Evolutionary conservation across 371 early-diverging fungal genomes (phyloP).

Genomic region (Sporodiniella umbellata): DNA sequence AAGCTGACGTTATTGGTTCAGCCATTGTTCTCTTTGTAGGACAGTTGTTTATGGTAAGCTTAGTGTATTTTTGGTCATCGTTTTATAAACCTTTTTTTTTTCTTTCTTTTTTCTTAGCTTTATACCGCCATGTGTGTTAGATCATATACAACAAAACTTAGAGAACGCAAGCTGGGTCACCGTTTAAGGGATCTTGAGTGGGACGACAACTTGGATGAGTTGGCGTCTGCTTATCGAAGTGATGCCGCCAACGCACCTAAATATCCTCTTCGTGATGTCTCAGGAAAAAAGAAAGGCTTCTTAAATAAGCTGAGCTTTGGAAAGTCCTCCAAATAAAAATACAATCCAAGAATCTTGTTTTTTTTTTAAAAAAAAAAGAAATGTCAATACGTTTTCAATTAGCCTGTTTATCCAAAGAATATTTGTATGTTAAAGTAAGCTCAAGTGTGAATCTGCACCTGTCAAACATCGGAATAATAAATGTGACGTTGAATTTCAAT

Average conservation of each 20-base stretch:
- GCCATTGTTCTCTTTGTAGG: constrained; percentile 45
- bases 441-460: background rate
- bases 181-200: constrained; percentile 48
- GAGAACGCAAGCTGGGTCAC: constrained; percentile 45
- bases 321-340: background rate
- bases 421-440: too few relatives aligned
- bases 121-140: constrained; percentile 37
- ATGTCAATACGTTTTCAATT: too few relatives aligned
- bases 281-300: constrained; percentile 11
- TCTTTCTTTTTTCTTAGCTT: constrained; percentile 19
- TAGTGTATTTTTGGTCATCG: background rate
- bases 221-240: constrained; percentile 33
- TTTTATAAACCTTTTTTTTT: background rate
- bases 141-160: constrained; percentile 33
- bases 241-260: constrained; percentile 41
- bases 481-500: background rate
- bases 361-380: too few relatives aligned
- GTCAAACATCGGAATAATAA: background rate
- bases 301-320: constrained; percentile 4
- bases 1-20: constrained; percentile 45
- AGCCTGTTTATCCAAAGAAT: too few relatives aligned
- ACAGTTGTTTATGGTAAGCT: constrained; percentile 35
- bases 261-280: constrained; percentile 34
- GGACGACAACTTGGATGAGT: constrained; percentile 42
- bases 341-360: too few relatives aligned